These are phyloP conservation scores for Mucor saturninus DNA, from an alignment of 371 early-diverging fungal species.

Conservation along the genomic window DNA sequence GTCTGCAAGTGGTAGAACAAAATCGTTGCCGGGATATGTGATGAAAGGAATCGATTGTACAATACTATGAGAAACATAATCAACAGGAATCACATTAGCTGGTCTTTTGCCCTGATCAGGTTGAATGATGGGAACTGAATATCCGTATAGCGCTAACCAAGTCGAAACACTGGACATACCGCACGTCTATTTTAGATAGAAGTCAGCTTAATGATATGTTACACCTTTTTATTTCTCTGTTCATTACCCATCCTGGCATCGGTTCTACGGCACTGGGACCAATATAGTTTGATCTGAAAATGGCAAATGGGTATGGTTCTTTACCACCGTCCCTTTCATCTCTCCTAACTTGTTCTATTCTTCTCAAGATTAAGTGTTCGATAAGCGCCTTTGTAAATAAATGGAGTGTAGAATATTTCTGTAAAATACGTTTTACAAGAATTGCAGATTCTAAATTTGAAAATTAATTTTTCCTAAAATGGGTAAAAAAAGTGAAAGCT, in stretches of 20 bases:
- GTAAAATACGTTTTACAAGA: conserved; percentile 28
- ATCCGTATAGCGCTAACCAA: conserved; percentile 32
- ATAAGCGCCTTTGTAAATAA: conserved; percentile 57
- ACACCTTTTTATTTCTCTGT: background rate
- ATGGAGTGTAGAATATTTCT: conserved; percentile 52
- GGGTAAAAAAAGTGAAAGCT: background rate
- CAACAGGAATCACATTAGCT: conserved; percentile 48
- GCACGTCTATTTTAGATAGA: conserved; percentile 27
- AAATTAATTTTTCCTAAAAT: conserved; percentile 17
- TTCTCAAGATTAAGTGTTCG: conserved; percentile 50
- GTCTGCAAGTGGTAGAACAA: conserved; percentile 25
- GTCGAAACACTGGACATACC: conserved; percentile 50
- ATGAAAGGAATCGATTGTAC: conserved; percentile 26
- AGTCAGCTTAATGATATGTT: background rate
- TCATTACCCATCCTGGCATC: conserved; percentile 53
- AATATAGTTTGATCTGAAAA: conserved; percentile 54
- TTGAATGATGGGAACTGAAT: conserved; percentile 28
- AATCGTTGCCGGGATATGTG: conserved; percentile 20
- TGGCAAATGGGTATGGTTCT: conserved; percentile 42
- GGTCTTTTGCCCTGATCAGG: conserved; percentile 28
- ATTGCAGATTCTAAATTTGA: conserved; percentile 16
- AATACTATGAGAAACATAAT: conserved; percentile 31
- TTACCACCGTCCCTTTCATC: conserved; percentile 26
- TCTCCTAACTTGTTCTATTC: conserved; percentile 37
- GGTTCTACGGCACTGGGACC: conserved; percentile 50